Base-by-base conservation (phyloP, 495 filamentous ascomycete species). In the Chaetomium tenue region DNA sequence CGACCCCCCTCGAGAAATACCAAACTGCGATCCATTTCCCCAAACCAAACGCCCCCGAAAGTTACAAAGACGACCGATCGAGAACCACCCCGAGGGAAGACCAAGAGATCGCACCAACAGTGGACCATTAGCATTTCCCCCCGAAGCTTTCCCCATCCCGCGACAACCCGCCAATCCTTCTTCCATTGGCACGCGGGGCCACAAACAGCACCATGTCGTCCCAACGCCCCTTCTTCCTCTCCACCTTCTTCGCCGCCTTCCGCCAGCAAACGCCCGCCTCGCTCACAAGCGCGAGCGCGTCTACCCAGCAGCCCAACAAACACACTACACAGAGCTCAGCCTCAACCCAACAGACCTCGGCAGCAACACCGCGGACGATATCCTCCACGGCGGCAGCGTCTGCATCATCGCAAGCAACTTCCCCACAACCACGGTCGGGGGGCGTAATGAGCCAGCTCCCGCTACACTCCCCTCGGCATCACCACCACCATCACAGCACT, bases 231-330 rank as follows among this genome's bases (percentile, higher is more conserved):
- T 93, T 93, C 83, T 82, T 81, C 72, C 82, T 95, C 66, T 86
- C 88, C 61, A 91, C 89, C 80, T 91, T 95, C 83, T 85, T 95
- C 66, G 88, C 90, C 71, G 89, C 90, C 68, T 93, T 93, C 75
- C 87, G 91, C 18, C 80, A 80, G 74, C 54, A 40, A 57, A 61
- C 59, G 74, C 5, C 74, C 72, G 6, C 71, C 74, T 4, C 73
- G 74, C 47, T 74, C 75, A 13, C 68, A 72, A 65, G 25, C 39
- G 57, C 63, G 5, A 33, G 47, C 53, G 20, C 74, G 20, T 69
- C 77, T 7, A 18, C 68, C 20, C 69, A 70, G n/a, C 76, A 78
- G 61, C 70, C 78, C 3, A 81, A 77, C 64, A 81, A 81, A 60
- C 79, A 81, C 68, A 64, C 74, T 9, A 62, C 75, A 11, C 70